Conservation (phyloP, 257 asterid species). For the Nicotiana undulata region DNA sequence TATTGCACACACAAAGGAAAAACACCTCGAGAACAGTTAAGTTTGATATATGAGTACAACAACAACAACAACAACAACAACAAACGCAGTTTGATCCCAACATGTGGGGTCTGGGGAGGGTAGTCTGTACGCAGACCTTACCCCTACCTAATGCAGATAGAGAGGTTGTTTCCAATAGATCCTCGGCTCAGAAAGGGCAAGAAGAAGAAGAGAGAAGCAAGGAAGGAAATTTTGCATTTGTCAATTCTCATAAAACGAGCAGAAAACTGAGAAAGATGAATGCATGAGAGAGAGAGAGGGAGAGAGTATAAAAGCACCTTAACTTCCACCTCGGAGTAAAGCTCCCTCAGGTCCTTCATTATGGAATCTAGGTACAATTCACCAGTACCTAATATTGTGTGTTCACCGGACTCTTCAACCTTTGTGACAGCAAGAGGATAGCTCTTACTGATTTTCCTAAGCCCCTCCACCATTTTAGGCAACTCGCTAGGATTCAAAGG, state of each 20-base stretch:
- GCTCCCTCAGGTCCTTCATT: constrained; percentile 93
- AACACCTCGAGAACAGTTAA: not conserved
- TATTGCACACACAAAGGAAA: not conserved
- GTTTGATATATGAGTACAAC: not conserved
- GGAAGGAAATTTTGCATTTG: not conserved
- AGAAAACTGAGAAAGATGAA: not conserved
- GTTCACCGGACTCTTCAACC: constrained; percentile 98
- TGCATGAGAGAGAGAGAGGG: not conserved
- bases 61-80: too few species aligned
- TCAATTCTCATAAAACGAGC: not conserved
- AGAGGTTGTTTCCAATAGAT: too few species aligned
- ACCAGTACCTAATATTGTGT: constrained; percentile 94
- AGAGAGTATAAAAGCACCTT: constrained; percentile 38
- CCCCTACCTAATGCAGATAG: too few species aligned
- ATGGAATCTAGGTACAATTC: constrained; percentile 60
- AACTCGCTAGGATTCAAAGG: constrained; percentile 96
- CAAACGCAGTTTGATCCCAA: too few species aligned
- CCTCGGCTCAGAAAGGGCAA: too few species aligned
- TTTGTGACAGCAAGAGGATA: constrained; percentile 95
- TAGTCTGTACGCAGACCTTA: too few species aligned
- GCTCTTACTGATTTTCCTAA: constrained; percentile 95
- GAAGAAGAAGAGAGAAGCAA: too few species aligned
- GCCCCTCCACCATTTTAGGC: constrained; percentile 99
- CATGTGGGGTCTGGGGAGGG: too few species aligned
- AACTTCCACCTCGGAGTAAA: constrained; percentile 90